phyloP scores from a whole-genome alignment of 2,329 filamentous ascomycete genomes.

The Ascochyta rabiei region DNA sequence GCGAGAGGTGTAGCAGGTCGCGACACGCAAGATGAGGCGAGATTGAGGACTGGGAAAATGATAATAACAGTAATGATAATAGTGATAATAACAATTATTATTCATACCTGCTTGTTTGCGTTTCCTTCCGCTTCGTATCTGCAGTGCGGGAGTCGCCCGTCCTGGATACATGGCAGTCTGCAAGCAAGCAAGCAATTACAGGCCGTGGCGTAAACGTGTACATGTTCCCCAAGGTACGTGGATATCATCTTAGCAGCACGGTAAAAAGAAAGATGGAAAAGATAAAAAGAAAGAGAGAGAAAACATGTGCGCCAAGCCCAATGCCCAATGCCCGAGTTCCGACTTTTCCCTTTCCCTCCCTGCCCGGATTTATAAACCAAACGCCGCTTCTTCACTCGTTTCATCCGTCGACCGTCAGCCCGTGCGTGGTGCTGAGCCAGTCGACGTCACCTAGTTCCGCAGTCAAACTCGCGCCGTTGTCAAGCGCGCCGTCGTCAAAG shows the following conservation, averaged over 20 bases:
- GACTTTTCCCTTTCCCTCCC: background rate
- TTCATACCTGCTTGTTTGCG: too few relatives aligned
- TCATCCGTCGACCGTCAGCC: slow-evolving; percentile 19
- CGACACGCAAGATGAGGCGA: too few relatives aligned
- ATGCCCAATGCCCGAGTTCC: too few relatives aligned
- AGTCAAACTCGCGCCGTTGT: slow-evolving; percentile 15
- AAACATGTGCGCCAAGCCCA: too few relatives aligned
- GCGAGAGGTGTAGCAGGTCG: too few relatives aligned
- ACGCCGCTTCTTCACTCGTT: background rate
- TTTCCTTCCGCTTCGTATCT: too few relatives aligned
- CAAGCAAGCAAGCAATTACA: too few relatives aligned
- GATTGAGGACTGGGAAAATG: too few relatives aligned
- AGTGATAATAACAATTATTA: too few relatives aligned
- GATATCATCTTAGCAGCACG: background rate
- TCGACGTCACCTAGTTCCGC: slow-evolving; percentile 20
- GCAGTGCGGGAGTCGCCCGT: too few relatives aligned
- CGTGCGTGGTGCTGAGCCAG: slow-evolving; percentile 25
- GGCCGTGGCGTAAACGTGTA: background rate
- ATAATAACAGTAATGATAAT: too few relatives aligned
- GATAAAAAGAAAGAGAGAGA: too few relatives aligned
- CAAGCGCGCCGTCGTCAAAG: slow-evolving; percentile 38
- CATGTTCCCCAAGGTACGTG: background rate
- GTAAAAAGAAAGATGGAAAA: background rate
- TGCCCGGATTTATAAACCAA: background rate
- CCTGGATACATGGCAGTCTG: background rate